phyloP scores from a whole-genome alignment of 140 eudicot species.

The Bidens hawaiensis region DNA sequence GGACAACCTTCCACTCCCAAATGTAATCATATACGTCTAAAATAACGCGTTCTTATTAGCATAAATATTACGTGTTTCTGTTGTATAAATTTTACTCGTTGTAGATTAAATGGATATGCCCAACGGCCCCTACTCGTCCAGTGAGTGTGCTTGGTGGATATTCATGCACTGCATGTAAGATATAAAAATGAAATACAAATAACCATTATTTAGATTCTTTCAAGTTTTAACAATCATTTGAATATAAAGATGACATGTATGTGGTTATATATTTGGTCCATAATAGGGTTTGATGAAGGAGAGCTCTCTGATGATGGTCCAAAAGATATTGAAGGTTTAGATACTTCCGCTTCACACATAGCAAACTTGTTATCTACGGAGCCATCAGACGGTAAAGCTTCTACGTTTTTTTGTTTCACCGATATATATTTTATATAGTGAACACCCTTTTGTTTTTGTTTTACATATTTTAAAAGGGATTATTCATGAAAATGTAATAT shows the following conservation, averaged over 20 bases:
- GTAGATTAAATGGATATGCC: conserved; percentile 97
- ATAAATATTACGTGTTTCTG: background rate
- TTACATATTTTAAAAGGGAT: background rate
- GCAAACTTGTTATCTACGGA: conserved; percentile 89
- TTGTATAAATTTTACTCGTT: background rate
- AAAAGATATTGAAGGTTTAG: conserved; percentile 87
- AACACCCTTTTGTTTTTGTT: conserved; percentile 1
- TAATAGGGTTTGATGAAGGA: conserved; percentile 84
- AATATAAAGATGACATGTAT: background rate
- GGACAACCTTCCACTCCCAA: conserved; percentile 90
- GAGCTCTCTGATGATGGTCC: conserved; percentile 89
- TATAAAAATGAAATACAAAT: conserved; percentile 3
- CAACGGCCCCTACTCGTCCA: conserved; percentile 99
- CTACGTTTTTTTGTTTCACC: background rate
- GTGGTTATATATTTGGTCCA: background rate
- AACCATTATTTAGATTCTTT: background rate
- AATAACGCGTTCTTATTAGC: background rate
- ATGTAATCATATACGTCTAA: conserved; percentile 41
- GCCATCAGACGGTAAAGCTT: conserved; percentile 75
- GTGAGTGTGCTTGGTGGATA: conserved; percentile 92
- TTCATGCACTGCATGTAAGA: conserved; percentile 90
- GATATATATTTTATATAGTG: background rate
- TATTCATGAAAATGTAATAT: background rate
- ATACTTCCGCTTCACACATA: conserved; percentile 88
- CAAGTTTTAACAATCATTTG: background rate